phyloP scores from a whole-genome alignment of 2,329 filamentous ascomycete species.

The Nothopassalora personata region DNA sequence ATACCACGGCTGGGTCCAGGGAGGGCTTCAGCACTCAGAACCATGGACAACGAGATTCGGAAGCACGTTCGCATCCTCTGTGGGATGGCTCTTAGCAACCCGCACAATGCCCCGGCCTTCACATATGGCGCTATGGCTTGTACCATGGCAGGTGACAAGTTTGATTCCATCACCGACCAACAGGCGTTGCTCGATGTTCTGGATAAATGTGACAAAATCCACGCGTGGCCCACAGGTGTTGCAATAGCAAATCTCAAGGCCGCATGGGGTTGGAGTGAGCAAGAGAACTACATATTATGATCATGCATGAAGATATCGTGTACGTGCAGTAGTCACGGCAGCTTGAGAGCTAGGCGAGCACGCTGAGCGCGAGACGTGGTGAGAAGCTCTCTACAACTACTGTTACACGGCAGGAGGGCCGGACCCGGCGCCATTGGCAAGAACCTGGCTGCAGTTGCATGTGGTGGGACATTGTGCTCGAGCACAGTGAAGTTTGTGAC shows the following conservation, averaged over 20 bases:
- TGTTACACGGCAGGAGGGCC: constrained; percentile 1
- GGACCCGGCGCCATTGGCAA: background rate
- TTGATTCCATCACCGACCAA: constrained; percentile 34
- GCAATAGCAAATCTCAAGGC: constrained; percentile 46
- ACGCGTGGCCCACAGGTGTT: constrained; percentile 47
- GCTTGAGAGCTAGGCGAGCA: background rate
- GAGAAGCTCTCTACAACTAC: background rate
- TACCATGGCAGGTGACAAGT: constrained; percentile 44
- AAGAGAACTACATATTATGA: constrained; percentile 4
- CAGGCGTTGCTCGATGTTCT: constrained; percentile 37
- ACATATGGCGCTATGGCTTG: constrained; percentile 37
- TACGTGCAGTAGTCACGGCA: background rate
- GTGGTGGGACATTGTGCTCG: background rate
- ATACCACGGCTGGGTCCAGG: constrained; percentile 46
- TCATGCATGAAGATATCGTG: background rate
- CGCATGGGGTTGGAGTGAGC: constrained; percentile 45
- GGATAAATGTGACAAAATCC: constrained; percentile 1
- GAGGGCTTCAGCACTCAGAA: constrained; percentile 36
- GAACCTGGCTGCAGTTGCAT: background rate
- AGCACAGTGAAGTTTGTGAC: background rate
- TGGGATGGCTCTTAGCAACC: constrained; percentile 55
- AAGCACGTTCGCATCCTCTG: constrained; percentile 50
- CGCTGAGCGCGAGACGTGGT: background rate
- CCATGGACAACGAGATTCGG: constrained; percentile 43
- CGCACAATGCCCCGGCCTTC: constrained; percentile 50